These are phyloP conservation scores for Musa beccarii DNA, from an alignment of 176 grass and related monocot species.

Conservation along the genomic window DNA sequence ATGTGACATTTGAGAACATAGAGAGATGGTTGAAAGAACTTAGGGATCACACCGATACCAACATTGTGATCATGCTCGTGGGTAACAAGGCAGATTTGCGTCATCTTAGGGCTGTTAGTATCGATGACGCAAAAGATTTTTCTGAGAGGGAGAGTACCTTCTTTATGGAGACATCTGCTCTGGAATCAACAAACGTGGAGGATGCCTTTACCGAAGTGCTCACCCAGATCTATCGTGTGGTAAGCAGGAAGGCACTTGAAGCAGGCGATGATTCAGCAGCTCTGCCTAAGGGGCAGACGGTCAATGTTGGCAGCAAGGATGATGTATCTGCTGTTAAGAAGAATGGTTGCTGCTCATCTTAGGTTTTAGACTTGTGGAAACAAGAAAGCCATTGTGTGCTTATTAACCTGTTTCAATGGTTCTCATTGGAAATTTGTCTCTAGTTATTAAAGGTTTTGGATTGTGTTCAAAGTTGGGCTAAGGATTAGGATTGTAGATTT, in stretches of 20 bases:
- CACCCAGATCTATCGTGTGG: not conserved
- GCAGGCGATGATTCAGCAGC: not conserved
- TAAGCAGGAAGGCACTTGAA: conserved; percentile 1
- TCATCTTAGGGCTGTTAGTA: not conserved
- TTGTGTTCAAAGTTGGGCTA: too few species aligned
- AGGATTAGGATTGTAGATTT: too few species aligned
- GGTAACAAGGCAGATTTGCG: conserved; percentile 5
- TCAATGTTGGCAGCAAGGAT: not conserved
- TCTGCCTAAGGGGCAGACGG: conserved; percentile 1
- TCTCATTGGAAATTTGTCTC: not conserved
- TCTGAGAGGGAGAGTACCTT: not conserved
- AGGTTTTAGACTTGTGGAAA: not conserved
- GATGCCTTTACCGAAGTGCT: conserved; percentile 1
- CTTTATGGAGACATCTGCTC: conserved; percentile 9
- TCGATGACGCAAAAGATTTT: not conserved
- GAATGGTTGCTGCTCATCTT: not conserved
- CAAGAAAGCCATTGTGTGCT: not conserved
- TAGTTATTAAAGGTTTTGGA: too few species aligned
- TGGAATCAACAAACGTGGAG: conserved; percentile 3
- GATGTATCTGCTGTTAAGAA: conserved; percentile 4
- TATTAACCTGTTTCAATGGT: not conserved
- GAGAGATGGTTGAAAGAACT: conserved; percentile 6
- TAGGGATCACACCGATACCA: conserved; percentile 2
- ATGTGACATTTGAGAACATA: not conserved
- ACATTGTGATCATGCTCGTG: conserved; percentile 7